phyloP scores from a whole-genome alignment of 257 asterid genomes.

The Gentiana dahurica region DNA sequence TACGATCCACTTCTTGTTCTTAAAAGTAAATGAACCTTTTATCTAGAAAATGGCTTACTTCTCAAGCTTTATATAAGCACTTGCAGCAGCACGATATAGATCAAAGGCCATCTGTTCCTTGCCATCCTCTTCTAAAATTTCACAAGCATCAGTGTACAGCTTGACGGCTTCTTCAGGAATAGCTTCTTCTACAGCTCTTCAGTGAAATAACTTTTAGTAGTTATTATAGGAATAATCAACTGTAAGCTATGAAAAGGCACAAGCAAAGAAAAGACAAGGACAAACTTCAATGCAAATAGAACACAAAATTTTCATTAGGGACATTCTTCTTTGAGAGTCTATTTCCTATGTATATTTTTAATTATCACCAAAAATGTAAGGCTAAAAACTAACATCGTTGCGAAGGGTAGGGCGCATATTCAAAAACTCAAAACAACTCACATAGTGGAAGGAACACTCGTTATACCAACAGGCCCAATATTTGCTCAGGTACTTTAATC shows the following conservation, averaged over 20 bases:
- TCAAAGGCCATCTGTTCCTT: constrained; percentile 98
- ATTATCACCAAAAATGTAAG: no score
- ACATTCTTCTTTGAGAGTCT: background rate
- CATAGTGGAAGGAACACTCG: no score
- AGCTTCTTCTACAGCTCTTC: constrained; percentile 80
- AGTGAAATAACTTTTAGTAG: constrained; percentile 1
- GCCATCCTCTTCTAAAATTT: constrained; percentile 81
- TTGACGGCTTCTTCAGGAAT: constrained; percentile 77
- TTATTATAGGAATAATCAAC: background rate
- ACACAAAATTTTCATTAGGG: background rate
- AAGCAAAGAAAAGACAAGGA: background rate
- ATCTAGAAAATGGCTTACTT: constrained; percentile 41
- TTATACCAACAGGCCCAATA: no score
- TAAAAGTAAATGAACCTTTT: background rate
- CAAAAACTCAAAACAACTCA: no score
- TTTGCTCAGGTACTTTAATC: no score
- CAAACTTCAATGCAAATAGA: background rate
- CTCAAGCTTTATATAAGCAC: constrained; percentile 78
- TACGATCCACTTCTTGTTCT: background rate
- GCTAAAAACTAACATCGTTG: no score
- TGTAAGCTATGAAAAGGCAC: background rate
- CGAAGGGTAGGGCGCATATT: no score
- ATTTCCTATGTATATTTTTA: background rate
- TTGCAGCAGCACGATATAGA: constrained; percentile 79
- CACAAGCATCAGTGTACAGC: constrained; percentile 79